phyloP scores from a whole-genome alignment of 768 basidiomycete genomes.

The Pulveroboletus sp. region DNA sequence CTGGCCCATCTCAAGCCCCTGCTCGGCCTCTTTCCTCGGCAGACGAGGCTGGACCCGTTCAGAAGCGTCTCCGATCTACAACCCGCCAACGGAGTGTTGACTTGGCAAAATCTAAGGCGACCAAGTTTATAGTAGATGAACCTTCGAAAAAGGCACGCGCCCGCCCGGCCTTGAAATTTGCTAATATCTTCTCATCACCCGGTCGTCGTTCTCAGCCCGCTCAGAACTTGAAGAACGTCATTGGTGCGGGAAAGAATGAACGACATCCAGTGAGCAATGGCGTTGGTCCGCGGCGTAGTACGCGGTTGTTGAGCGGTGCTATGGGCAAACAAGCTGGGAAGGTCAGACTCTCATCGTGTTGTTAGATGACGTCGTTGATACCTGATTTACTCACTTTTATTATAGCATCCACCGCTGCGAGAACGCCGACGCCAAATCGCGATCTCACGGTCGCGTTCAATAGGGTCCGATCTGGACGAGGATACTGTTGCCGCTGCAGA shows the following conservation, averaged over 20 bases:
- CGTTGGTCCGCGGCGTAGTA: slow-evolving; percentile 65
- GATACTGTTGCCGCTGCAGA: slow-evolving; percentile 48
- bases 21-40: slow-evolving; percentile 75
- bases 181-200: slow-evolving; percentile 86
- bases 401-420: slow-evolving; percentile 38
- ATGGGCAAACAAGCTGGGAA: slow-evolving; percentile 54
- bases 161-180: slow-evolving; percentile 83
- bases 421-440: slow-evolving; percentile 59
- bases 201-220: slow-evolving; percentile 76
- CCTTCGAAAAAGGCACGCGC: slow-evolving; percentile 88
- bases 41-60: slow-evolving; percentile 76
- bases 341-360: slow-evolving; percentile 36
- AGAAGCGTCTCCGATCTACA: slow-evolving; percentile 71
- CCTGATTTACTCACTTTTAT: slow-evolving; percentile 17
- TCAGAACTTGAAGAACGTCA: slow-evolving; percentile 58
- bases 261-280: slow-evolving; percentile 41
- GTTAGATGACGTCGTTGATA: background rate
- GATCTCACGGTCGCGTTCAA: slow-evolving; percentile 56
- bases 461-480: slow-evolving; percentile 73
- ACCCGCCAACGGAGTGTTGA: slow-evolving; percentile 50
- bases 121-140: slow-evolving; percentile 64
- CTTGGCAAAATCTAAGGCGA: slow-evolving; percentile 51
- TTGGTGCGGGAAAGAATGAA: slow-evolving; percentile 51
- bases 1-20: slow-evolving; percentile 45
- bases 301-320: slow-evolving; percentile 62